Evolutionary conservation across 1,284 basidiomycete genomes (phyloP).

Genomic region (Mrakiaceae sp.): DNA sequence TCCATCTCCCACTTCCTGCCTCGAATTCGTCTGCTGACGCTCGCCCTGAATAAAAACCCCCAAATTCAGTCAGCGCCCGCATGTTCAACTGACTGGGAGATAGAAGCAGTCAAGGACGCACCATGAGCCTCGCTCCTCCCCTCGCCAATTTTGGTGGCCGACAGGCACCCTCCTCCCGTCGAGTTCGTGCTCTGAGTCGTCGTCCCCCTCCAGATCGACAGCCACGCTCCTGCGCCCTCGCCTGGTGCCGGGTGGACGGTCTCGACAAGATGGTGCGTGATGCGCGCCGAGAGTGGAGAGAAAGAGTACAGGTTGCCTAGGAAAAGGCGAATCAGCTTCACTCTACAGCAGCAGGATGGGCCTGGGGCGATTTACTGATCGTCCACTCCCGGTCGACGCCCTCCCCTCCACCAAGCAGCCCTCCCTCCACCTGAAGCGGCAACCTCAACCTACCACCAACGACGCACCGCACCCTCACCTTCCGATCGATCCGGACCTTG

Average conservation of each 20-base stretch:
- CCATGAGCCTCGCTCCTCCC: no score
- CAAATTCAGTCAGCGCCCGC: no score
- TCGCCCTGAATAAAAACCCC: no score
- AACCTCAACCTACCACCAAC: constrained; percentile 9
- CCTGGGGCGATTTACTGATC: constrained; percentile 8
- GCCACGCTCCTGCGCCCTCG: constrained; percentile 34
- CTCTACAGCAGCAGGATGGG: not conserved
- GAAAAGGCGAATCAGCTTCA: not conserved
- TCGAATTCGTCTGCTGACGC: no score
- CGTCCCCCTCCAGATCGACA: constrained; percentile 20
- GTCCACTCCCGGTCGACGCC: constrained; percentile 13
- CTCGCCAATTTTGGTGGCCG: no score
- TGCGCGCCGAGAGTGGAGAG: constrained; percentile 33
- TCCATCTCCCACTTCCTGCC: no score
- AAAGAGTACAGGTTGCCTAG: constrained; percentile 30
- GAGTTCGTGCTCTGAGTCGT: no score
- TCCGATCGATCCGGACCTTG: constrained; percentile 4
- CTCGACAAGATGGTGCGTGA: constrained; percentile 34
- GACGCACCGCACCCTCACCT: constrained; percentile 9
- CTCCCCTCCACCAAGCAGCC: constrained; percentile 1
- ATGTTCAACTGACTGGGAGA: no score
- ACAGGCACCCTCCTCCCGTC: no score
- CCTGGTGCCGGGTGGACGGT: constrained; percentile 35
- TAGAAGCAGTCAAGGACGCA: no score
- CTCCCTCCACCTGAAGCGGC: not conserved